These are phyloP conservation scores for Aspergillus nanangensis DNA, from an alignment of 495 filamentous ascomycete species.

Conservation along the genomic window DNA sequence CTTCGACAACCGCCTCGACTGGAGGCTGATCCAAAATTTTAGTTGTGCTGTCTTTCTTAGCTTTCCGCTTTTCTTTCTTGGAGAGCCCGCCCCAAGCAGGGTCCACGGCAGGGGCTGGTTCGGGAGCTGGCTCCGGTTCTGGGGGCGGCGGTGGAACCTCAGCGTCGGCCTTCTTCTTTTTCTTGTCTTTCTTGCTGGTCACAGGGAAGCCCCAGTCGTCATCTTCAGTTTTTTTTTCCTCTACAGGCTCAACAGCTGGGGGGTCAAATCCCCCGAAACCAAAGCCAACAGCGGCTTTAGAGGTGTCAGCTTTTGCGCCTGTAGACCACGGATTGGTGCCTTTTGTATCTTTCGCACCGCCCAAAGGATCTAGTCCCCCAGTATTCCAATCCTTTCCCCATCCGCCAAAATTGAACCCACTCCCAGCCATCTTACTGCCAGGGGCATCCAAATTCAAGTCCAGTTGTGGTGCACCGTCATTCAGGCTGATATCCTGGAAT, in stretches of 20 bases:
- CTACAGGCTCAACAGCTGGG: conserved; percentile 14
- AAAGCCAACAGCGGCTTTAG: conserved; percentile 34
- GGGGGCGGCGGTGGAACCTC: conserved; percentile 23
- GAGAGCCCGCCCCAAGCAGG: conserved; percentile 16
- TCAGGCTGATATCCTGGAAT: conserved; percentile 45
- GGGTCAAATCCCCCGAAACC: conserved; percentile 41
- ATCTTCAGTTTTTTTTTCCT: conserved; percentile 18
- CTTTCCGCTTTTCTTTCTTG: conserved; percentile 29
- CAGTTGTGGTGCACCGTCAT: conserved; percentile 37
- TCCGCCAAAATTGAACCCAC: conserved; percentile 38
- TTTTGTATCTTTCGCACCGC: conserved; percentile 28
- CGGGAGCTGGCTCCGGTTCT: conserved; percentile 12
- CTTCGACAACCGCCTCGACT: conserved; percentile 17
- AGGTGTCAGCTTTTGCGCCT: conserved; percentile 22
- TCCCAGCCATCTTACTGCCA: conserved; percentile 22
- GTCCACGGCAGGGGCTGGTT: conserved; percentile 5
- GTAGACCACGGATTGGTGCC: conserved; percentile 39
- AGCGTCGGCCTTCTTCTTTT: conserved; percentile 20
- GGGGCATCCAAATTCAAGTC: conserved; percentile 40
- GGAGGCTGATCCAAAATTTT: conserved; percentile 14
- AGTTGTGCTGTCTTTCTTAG: conserved; percentile 32
- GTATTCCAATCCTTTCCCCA: conserved; percentile 43
- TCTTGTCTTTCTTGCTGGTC: conserved; percentile 25
- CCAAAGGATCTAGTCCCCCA: conserved; percentile 30
- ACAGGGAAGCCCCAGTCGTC: conserved; percentile 27